Evolutionary conservation across 208 protist genomes (phyloP).

Genomic region (Trichomonas tenax): DNA sequence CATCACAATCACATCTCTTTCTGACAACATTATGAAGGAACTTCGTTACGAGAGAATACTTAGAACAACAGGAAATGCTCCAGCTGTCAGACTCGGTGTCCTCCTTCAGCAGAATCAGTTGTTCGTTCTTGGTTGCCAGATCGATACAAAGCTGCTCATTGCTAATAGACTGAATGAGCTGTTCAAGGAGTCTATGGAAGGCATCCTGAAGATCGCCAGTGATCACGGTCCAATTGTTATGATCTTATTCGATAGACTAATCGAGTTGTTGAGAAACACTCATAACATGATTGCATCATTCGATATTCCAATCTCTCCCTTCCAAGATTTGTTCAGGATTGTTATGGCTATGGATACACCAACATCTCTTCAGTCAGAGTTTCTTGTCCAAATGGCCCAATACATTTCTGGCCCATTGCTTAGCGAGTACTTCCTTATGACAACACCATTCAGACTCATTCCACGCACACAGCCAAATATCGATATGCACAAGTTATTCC

Average conservation of each 20-base stretch:
- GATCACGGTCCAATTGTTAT: not conserved
- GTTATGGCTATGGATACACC: not conserved
- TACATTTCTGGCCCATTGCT: not conserved
- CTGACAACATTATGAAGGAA: not conserved
- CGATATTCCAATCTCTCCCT: not conserved
- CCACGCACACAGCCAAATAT: not conserved
- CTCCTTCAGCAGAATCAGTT: not conserved
- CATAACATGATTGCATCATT: not conserved
- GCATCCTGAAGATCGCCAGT: not conserved
- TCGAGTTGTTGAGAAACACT: not conserved
- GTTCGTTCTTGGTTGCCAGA: not conserved
- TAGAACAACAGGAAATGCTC: not conserved
- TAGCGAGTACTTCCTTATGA: not conserved
- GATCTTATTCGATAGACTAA: not conserved
- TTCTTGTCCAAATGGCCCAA: not conserved
- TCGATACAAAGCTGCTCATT: not conserved
- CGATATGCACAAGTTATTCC: not conserved
- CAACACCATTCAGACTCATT: not conserved
- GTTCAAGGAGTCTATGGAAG: not conserved
- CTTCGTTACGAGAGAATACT: not conserved
- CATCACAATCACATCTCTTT: not conserved
- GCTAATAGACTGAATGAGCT: not conserved
- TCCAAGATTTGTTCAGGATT: not conserved
- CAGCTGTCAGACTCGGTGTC: not conserved
- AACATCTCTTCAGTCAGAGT: not conserved